Conservation (phyloP, 768 basidiomycete species). For the Tephrocybe sp. region DNA sequence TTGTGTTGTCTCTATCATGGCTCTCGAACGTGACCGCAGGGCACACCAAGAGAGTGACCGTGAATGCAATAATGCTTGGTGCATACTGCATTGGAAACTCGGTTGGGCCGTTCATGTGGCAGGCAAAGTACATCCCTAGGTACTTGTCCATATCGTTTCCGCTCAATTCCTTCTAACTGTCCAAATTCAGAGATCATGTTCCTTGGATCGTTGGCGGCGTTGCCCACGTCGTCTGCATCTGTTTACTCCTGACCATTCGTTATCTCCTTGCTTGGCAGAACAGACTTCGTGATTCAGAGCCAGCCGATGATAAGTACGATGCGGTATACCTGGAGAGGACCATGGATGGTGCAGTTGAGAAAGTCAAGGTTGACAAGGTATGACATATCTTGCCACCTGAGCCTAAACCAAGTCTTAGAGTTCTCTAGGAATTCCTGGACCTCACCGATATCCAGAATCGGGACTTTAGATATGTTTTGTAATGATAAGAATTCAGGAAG, state of each 20-base stretch:
- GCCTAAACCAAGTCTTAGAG: slow-evolving; percentile 15
- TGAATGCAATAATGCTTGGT: slow-evolving; percentile 72
- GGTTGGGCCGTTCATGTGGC: slow-evolving; percentile 80
- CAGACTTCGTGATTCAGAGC: slow-evolving; percentile 58
- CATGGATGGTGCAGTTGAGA: slow-evolving; percentile 52
- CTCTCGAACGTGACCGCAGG: slow-evolving; percentile 64
- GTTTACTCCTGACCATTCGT: slow-evolving; percentile 48
- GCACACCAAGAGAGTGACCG: slow-evolving; percentile 71
- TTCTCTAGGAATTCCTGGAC: slow-evolving; percentile 63
- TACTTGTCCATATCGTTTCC: slow-evolving; percentile 16
- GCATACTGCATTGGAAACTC: slow-evolving; percentile 69
- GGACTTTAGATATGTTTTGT: slow-evolving; percentile 74
- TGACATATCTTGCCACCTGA: too few relatives aligned
- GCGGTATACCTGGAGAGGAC: slow-evolving; percentile 59
- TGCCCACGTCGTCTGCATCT: slow-evolving; percentile 57
- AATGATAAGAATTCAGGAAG: too few relatives aligned
- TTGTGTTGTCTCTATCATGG: slow-evolving; percentile 64
- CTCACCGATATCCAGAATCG: slow-evolving; percentile 72
- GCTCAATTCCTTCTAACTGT: neutral
- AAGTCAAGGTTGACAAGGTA: slow-evolving; percentile 71
- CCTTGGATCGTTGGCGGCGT: slow-evolving; percentile 79
- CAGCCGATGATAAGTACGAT: slow-evolving; percentile 52
- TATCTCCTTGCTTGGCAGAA: slow-evolving; percentile 60
- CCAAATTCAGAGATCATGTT: slow-evolving; percentile 56
- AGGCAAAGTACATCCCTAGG: slow-evolving; percentile 65